Evolutionary conservation across 2,329 filamentous ascomycete genomes (phyloP).

Genomic region (Berkeleyomyces basicola): DNA sequence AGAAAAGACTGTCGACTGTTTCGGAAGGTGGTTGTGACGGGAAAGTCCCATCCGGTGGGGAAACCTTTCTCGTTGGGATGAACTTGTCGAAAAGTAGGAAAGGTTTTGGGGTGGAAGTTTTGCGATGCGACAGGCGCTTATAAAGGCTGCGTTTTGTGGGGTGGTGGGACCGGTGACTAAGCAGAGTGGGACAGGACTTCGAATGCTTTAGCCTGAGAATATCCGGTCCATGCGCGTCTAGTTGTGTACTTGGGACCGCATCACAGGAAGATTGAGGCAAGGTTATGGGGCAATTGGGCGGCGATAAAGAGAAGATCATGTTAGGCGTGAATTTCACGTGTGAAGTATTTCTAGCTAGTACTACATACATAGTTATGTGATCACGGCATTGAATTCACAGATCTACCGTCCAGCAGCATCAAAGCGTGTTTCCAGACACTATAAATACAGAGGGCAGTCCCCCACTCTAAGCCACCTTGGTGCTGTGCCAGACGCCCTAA

Average conservation of each 20-base stretch:
- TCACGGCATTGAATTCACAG: too few relatives aligned
- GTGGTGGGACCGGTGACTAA: slow-evolving; percentile 9
- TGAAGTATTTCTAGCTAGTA: too few relatives aligned
- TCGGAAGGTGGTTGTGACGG: too few relatives aligned
- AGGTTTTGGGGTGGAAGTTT: not conserved
- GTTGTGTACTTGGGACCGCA: not conserved
- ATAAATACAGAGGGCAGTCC: not conserved
- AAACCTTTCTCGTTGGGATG: not conserved
- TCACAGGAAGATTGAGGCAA: not conserved
- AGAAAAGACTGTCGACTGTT: too few relatives aligned
- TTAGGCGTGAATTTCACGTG: too few relatives aligned
- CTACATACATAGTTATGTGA: too few relatives aligned
- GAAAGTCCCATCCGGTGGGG: not conserved
- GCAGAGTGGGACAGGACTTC: not conserved
- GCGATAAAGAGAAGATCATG: too few relatives aligned
- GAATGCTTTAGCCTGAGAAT: not conserved
- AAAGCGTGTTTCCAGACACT: not conserved
- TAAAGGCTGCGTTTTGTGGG: slow-evolving; percentile 10
- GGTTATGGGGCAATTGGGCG: too few relatives aligned
- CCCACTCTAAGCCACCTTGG: not conserved
- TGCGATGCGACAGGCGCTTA: not conserved
- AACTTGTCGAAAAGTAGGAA: not conserved
- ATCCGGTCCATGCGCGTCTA: not conserved
- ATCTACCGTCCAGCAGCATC: not conserved
- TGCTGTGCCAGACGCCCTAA: not conserved